phyloP scores from a whole-genome alignment of 1,139 yeast species.

The Yamadazyma diddensiae region DNA sequence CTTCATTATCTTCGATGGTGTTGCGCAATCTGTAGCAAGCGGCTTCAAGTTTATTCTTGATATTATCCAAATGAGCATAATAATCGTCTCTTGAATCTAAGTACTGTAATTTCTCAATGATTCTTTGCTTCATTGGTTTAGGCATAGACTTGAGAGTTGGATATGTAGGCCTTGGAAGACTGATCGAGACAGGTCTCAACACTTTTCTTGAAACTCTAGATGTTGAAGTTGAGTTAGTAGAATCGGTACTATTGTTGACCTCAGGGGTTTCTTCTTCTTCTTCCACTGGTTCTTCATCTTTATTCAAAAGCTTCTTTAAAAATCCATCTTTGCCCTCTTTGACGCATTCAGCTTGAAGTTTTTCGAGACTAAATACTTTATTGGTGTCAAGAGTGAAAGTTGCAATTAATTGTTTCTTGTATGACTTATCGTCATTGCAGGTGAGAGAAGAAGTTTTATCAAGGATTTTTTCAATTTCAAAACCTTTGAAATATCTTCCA shows the following conservation, averaged over 20 bases:
- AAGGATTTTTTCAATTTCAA: constrained; percentile 25
- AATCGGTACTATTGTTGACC: constrained; percentile 14
- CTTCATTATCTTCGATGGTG: constrained; percentile 48
- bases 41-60: constrained; percentile 56
- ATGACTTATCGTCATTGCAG: constrained; percentile 35
- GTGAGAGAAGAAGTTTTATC: constrained; percentile 43
- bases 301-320: constrained; percentile 26
- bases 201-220: constrained; percentile 17
- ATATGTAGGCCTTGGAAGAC: constrained; percentile 30
- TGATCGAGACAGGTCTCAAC: constrained; percentile 18
- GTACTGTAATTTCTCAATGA: constrained; percentile 26
- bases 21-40: constrained; percentile 56
- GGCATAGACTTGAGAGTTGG: constrained; percentile 47
- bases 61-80: constrained; percentile 45
- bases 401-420: constrained; percentile 30
- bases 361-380: constrained; percentile 46
- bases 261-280: constrained; percentile 8
- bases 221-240: constrained; percentile 14
- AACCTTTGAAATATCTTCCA: constrained; percentile 44
- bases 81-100: constrained; percentile 45
- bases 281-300: constrained; percentile 12
- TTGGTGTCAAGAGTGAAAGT: constrained; percentile 48
- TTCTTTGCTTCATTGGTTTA: constrained; percentile 32
- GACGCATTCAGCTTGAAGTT: constrained; percentile 41
- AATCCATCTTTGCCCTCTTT: constrained; percentile 21